Conservation (phyloP, 148 eudicot genomes). For the Chenopodium berlandieri region DNA sequence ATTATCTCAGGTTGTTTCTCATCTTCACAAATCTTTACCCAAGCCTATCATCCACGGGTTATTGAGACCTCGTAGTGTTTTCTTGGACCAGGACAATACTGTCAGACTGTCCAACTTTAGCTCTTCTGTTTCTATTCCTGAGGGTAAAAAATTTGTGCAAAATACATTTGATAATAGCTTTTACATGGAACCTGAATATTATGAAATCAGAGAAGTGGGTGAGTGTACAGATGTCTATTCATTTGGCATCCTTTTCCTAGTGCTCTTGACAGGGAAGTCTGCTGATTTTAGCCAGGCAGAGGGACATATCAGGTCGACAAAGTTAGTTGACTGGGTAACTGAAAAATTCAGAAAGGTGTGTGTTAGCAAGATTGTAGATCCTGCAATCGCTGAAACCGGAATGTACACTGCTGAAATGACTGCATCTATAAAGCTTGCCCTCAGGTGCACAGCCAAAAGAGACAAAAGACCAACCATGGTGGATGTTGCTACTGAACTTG, state of each 20-base stretch:
- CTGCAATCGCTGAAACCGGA: too few species aligned
- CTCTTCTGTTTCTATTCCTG: not conserved
- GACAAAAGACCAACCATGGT: conserved; percentile 7
- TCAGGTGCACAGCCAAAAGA: not conserved
- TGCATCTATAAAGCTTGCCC: not conserved
- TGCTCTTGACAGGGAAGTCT: too few species aligned
- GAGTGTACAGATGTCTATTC: too few species aligned
- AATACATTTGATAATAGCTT: too few species aligned
- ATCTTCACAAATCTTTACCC: conserved; percentile 11
- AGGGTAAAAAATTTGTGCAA: too few species aligned
- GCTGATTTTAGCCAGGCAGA: too few species aligned
- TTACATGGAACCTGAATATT: not conserved
- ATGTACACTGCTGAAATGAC: too few species aligned
- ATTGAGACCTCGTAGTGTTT: not conserved
- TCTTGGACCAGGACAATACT: not conserved
- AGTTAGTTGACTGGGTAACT: not conserved
- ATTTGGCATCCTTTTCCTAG: too few species aligned
- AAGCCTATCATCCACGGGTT: conserved; percentile 8
- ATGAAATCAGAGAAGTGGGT: too few species aligned
- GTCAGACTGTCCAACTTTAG: conserved; percentile 8
- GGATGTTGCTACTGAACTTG: conserved; percentile 6
- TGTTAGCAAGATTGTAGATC: too few species aligned
- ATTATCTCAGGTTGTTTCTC: conserved; percentile 15
- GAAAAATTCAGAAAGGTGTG: too few species aligned
- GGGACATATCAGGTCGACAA: too few species aligned